Percentiles rank a stretch among this genome's conserved stretches.
Evolutionary conservation across 2,329 filamentous ascomycete genomes (phyloP).

Genomic region (Neofusicoccum sp.): DNA sequence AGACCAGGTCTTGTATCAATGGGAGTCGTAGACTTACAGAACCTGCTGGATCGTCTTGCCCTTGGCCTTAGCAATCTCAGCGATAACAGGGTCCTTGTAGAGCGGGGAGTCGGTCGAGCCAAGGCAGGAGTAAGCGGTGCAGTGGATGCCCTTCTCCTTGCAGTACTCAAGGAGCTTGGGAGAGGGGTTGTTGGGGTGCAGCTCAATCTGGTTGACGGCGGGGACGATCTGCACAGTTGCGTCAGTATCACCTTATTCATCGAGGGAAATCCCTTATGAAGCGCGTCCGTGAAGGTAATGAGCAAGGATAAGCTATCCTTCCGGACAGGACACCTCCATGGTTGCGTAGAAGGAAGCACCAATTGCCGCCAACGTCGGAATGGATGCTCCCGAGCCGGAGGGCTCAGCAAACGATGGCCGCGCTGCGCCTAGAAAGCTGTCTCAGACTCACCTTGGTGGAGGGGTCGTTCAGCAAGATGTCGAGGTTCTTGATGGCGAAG

Average conservation of each 20-base stretch:
- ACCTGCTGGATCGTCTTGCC: conserved; percentile 74
- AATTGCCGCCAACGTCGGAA: too few relatives aligned
- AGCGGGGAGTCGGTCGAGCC: conserved; percentile 71
- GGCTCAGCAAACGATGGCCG: too few relatives aligned
- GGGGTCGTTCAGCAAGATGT: conserved; percentile 69
- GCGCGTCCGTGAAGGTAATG: too few relatives aligned
- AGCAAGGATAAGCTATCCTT: too few relatives aligned
- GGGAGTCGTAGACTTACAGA: conserved; percentile 43
- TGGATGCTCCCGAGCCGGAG: too few relatives aligned
- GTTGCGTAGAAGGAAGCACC: too few relatives aligned
- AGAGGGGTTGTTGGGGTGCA: conserved; percentile 79
- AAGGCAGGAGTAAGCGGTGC: conserved; percentile 73
- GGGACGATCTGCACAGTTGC: conserved; percentile 47
- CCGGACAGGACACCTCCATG: too few relatives aligned
- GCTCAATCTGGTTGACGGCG: conserved; percentile 80
- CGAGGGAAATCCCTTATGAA: too few relatives aligned
- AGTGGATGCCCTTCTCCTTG: conserved; percentile 73
- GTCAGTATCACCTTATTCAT: background rate
- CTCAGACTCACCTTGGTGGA: conserved; percentile 52
- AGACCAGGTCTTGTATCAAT: background rate
- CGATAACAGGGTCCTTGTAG: conserved; percentile 66
- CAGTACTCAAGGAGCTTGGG: conserved; percentile 76
- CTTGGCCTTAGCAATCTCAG: conserved; percentile 62
- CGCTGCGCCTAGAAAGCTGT: too few relatives aligned
- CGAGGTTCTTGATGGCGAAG: conserved; percentile 78